phyloP scores from a whole-genome alignment of 2,329 filamentous ascomycete genomes.

The Ascochyta lentis region DNA sequence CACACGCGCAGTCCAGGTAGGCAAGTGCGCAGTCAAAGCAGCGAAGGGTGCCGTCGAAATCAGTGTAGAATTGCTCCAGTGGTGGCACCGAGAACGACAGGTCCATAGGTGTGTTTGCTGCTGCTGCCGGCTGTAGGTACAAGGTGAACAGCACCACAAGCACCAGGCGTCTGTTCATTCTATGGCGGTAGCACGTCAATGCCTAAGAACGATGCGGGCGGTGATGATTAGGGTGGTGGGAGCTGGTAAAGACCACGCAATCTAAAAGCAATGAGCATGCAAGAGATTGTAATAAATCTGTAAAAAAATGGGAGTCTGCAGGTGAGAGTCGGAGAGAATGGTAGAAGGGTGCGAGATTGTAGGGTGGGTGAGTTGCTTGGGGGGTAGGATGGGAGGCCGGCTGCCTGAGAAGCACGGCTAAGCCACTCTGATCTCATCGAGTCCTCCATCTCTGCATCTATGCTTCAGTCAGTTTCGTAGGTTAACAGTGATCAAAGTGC shows the following conservation, averaged over 20 bases:
- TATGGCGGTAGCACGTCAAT: slow-evolving; percentile 24
- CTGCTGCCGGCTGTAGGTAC: slow-evolving; percentile 34
- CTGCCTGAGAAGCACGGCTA: slow-evolving; percentile 39
- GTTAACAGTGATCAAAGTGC: slow-evolving; percentile 38
- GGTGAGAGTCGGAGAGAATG: not conserved
- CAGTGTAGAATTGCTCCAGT: slow-evolving; percentile 33
- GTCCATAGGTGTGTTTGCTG: slow-evolving; percentile 35
- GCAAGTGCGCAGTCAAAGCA: slow-evolving; percentile 36
- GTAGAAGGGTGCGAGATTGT: slow-evolving; percentile 1
- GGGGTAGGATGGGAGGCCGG: slow-evolving; percentile 28
- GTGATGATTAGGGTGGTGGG: slow-evolving; percentile 19
- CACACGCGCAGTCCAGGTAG: slow-evolving; percentile 28
- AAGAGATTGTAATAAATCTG: not conserved
- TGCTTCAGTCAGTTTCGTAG: slow-evolving; percentile 24
- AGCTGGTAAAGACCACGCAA: not conserved
- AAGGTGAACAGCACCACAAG: slow-evolving; percentile 36
- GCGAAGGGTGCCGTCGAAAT: slow-evolving; percentile 32
- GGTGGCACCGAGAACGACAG: slow-evolving; percentile 24
- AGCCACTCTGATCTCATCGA: slow-evolving; percentile 29
- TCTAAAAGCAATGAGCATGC: slow-evolving; percentile 4
- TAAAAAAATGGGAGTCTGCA: not conserved
- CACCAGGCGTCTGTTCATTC: slow-evolving; percentile 41
- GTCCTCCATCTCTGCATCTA: slow-evolving; percentile 29
- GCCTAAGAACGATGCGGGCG: slow-evolving; percentile 27
- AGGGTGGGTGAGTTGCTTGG: slow-evolving; percentile 13